phyloP scores from a whole-genome alignment of 305 asterid genomes.

The Withania somnifera region DNA sequence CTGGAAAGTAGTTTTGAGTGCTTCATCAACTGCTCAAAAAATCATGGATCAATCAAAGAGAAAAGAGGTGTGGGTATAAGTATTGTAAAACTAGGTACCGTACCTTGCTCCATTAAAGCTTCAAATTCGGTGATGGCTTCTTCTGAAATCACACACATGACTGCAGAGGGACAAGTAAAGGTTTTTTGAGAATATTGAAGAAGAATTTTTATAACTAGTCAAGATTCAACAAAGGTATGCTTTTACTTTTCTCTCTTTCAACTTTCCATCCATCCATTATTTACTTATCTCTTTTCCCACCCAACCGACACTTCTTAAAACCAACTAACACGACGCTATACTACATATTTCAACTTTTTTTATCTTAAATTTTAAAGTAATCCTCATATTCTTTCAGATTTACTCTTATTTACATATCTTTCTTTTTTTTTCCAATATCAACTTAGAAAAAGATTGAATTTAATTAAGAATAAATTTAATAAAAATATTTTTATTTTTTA shows the following conservation, averaged over 20 bases:
- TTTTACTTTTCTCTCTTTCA: constrained; percentile 2
- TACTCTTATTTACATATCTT: no score
- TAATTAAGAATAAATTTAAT: no score
- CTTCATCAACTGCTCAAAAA: background rate
- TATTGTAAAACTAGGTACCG: no score
- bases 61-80: background rate
- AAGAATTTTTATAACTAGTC: no score
- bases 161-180: no score
- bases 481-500: no score
- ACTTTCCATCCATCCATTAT: background rate
- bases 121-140: constrained; percentile 49
- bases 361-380: no score
- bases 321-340: background rate
- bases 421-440: no score
- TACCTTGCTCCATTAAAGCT: constrained; percentile 55
- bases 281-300: background rate
- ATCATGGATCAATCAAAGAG: background rate
- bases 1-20: background rate
- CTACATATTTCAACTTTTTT: no score
- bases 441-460: no score
- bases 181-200: no score
- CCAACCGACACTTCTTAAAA: background rate
- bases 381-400: no score
- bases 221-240: constrained; percentile 24
- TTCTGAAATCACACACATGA: constrained; percentile 60